Percentiles rank a stretch among this genome's conserved stretches.
phyloP scores from a whole-genome alignment of 257 asterid species.

The Gentiana dahurica region DNA sequence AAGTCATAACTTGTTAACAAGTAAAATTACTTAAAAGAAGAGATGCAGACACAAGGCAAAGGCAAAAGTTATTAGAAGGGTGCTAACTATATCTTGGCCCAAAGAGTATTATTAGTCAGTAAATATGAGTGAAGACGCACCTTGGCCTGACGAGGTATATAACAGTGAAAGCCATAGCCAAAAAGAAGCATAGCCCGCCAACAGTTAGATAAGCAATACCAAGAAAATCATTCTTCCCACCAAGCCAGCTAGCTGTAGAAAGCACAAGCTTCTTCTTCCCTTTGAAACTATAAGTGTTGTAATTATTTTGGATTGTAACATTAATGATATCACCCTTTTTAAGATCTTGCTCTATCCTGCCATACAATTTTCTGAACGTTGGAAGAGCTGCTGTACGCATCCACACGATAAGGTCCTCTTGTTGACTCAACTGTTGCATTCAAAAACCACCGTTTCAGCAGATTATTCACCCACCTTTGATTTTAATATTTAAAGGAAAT shows the following conservation, averaged over 20 bases:
- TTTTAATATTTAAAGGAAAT: too few species aligned
- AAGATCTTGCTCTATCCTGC: conserved; percentile 67
- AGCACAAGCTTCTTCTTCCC: conserved; percentile 90
- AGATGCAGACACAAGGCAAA: not conserved
- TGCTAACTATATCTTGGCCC: too few species aligned
- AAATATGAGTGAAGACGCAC: conserved; percentile 17
- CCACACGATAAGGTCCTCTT: conserved; percentile 88
- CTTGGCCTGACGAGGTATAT: conserved; percentile 72
- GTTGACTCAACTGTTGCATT: conserved; percentile 52
- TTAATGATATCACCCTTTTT: conserved; percentile 32
- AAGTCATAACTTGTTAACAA: too few species aligned
- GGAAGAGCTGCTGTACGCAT: conserved; percentile 96
- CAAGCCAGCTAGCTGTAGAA: conserved; percentile 87
- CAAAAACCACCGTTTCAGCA: conserved; percentile 8
- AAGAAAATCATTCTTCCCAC: conserved; percentile 78
- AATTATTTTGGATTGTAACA: conserved; percentile 45
- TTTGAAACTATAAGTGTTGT: conserved; percentile 74
- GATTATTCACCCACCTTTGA: conserved; percentile 2
- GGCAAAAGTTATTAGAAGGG: not conserved
- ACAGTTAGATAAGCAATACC: conserved; percentile 79
- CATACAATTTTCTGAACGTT: conserved; percentile 77
- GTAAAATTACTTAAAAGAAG: too few species aligned
- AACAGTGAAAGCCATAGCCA: conserved; percentile 56
- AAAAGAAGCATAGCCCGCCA: conserved; percentile 64
- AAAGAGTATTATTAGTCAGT: too few species aligned